Percentiles rank a stretch among this genome's conserved stretches.
Evolutionary conservation across 1,284 basidiomycete species (phyloP).

Genomic region (Lentinula novae-zelandiae): DNA sequence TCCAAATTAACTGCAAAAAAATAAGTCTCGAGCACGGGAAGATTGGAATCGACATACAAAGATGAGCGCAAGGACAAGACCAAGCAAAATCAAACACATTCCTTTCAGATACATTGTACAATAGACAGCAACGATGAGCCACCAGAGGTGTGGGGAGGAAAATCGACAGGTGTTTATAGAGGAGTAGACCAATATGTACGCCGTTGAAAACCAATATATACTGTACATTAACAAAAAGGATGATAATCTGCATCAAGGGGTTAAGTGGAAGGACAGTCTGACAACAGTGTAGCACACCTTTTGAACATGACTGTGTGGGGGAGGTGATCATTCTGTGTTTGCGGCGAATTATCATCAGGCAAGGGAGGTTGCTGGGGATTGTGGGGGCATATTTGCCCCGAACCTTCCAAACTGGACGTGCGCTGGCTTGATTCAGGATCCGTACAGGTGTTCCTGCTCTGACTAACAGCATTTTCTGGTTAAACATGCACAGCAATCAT

Average conservation of each 20-base stretch:
- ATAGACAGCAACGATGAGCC: conserved; percentile 75
- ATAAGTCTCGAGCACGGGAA: not conserved
- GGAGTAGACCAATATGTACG: conserved; percentile 73
- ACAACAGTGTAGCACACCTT: conserved; percentile 32
- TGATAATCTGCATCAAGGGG: conserved; percentile 41
- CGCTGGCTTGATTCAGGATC: conserved; percentile 10
- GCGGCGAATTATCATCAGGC: not conserved
- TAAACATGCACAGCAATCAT: conserved; percentile 1
- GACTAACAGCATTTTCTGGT: not conserved
- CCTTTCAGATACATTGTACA: conserved; percentile 77
- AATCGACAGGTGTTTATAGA: conserved; percentile 66
- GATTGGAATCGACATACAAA: conserved; percentile 49
- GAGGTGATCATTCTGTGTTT: not conserved
- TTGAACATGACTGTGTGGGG: conserved; percentile 30
- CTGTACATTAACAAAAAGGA: conserved; percentile 64
- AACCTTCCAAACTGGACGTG: not conserved
- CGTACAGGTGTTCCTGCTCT: not conserved
- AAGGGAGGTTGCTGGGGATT: not conserved
- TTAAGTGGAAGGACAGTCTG: not conserved
- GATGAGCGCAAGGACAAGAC: conserved; percentile 73
- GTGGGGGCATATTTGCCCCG: not conserved
- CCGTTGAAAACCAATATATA: conserved; percentile 75
- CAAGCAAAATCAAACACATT: conserved; percentile 62
- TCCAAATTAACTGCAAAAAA: conserved; percentile 59
- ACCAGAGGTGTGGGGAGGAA: conserved; percentile 76